Base-by-base conservation (phyloP, 495 filamentous ascomycete species). In the Penicillium flavigenum region DNA sequence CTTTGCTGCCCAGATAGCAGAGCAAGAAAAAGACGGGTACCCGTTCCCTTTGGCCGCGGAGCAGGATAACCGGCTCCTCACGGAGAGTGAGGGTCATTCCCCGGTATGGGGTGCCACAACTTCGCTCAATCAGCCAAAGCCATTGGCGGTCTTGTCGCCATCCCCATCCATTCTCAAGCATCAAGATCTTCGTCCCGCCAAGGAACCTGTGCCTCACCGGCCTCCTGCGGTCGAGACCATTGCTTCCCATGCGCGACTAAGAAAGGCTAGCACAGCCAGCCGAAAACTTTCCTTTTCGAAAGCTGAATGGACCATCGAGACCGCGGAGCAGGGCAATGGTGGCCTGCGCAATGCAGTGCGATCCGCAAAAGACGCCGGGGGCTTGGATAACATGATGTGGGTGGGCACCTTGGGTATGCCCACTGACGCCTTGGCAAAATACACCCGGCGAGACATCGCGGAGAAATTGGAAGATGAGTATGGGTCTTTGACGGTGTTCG, bases 401-500 rank as follows among this genome's bases (percentile, higher is more conserved):
- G 88, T 97, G 36, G 92, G 92, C 17, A 92, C 91, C 1, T 71
- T 96, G 53, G 92, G 92, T 12, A 96, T 96, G 83, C 92, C 92
- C 0, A 96, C 90, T 0, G 92, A 96, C 69, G 83, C 83, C 3
- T 77, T 97, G 10, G 76, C 84, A 26, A 81, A 84, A 32, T 79
- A 83, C 55, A 86, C 86, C 43, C 89, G 88, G 59, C 77, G 85
- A 51, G 87, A 91, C 48, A 96, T 97, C 57, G 82, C 88, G 54
- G 88, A 92, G 65, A 80, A 80, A 43, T 73, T 97, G 24, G 83
- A 89, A 16, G 86, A 84, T 10, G 88, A 95, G 66, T 87, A 89
- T 65, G 85, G 91, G 59, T 90, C 89, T 53, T 71, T 93, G 61
- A 83, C 86, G 11, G 91, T 96, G 31, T 92, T 87, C 65, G 87